Evolutionary conservation across 228 moss, liverwort and hornwort genomes (phyloP).

Genomic region (Sphagnum fallax): DNA sequence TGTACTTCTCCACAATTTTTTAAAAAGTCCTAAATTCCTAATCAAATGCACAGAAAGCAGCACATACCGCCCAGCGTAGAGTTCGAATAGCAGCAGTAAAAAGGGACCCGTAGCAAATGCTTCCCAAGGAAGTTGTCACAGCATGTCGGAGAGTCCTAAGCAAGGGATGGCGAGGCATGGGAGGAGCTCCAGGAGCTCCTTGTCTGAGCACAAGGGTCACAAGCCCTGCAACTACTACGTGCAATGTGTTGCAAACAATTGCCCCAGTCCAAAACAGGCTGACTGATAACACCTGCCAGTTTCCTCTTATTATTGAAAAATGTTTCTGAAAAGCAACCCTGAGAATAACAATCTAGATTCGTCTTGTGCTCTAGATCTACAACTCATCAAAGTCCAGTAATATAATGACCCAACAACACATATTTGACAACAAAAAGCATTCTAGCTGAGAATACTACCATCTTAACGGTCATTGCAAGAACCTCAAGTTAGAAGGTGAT

Average conservation of each 20-base stretch:
- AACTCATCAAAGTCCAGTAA: too few relatives aligned
- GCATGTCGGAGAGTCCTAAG: conserved; percentile 41
- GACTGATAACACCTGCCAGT: conserved; percentile 29
- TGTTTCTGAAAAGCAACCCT: too few relatives aligned
- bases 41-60: neutral
- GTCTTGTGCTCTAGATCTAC: too few relatives aligned
- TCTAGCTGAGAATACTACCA: too few relatives aligned
- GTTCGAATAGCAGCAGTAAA: conserved; percentile 49
- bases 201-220: conserved; percentile 28
- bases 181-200: conserved; percentile 22
- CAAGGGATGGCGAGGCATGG: conserved; percentile 28
- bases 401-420: too few relatives aligned
- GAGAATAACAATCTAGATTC: too few relatives aligned
- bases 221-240: conserved; percentile 41
- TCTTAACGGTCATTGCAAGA: too few relatives aligned
- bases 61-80: conserved; percentile 41
- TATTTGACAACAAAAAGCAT: too few relatives aligned
- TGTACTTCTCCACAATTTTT: too few relatives aligned
- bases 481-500: too few relatives aligned
- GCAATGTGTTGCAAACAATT: conserved; percentile 37
- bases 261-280: conserved; percentile 55
- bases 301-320: too few relatives aligned
- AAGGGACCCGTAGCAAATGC: conserved; percentile 50
- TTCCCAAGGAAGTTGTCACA: conserved; percentile 38
- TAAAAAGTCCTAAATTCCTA: too few relatives aligned